Conservation (phyloP, 768 basidiomycete genomes). For the Omphalotus guepiniiformis region DNA sequence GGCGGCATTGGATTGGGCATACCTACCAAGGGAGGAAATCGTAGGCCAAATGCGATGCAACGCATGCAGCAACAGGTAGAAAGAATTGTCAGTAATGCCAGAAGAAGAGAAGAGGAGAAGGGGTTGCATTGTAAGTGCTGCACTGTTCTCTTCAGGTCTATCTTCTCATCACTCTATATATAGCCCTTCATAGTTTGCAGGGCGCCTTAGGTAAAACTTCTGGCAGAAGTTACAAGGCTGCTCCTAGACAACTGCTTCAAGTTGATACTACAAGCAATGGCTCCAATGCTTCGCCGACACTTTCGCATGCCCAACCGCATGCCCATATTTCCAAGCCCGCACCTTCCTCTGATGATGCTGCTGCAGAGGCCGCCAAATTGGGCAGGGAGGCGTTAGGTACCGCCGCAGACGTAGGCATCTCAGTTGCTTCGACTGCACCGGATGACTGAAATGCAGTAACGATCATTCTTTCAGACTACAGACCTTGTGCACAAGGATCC, state of each 20-base stretch:
- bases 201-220: slow-evolving; percentile 95
- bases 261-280: slow-evolving; percentile 54
- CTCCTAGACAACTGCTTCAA: slow-evolving; percentile 93
- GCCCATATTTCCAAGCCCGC: slow-evolving; percentile 48
- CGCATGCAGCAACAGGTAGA: slow-evolving; percentile 95
- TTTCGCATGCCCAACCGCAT: slow-evolving; percentile 43
- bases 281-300: slow-evolving; percentile 37
- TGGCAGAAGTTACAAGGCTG: slow-evolving; percentile 89
- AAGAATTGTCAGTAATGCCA: slow-evolving; percentile 88
- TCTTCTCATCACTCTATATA: slow-evolving; percentile 4
- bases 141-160: background rate
- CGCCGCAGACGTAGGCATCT: slow-evolving; percentile 45
- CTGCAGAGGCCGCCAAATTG: slow-evolving; percentile 70
- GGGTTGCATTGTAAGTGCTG: slow-evolving; percentile 47
- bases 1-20: slow-evolving; percentile 85
- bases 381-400: slow-evolving; percentile 69
- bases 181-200: slow-evolving; percentile 74
- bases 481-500: slow-evolving; percentile 67
- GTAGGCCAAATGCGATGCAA: slow-evolving; percentile 84
- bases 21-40: slow-evolving; percentile 58
- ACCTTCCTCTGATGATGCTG: slow-evolving; percentile 49
- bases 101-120: slow-evolving; percentile 83
- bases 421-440: no score
- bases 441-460: no score
- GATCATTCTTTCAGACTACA: slow-evolving; percentile 40